Evolutionary conservation across 208 protist genomes (phyloP), one percentile per base, ranked within the genome.

Genomic region (Leishmania braziliensis): DNA sequence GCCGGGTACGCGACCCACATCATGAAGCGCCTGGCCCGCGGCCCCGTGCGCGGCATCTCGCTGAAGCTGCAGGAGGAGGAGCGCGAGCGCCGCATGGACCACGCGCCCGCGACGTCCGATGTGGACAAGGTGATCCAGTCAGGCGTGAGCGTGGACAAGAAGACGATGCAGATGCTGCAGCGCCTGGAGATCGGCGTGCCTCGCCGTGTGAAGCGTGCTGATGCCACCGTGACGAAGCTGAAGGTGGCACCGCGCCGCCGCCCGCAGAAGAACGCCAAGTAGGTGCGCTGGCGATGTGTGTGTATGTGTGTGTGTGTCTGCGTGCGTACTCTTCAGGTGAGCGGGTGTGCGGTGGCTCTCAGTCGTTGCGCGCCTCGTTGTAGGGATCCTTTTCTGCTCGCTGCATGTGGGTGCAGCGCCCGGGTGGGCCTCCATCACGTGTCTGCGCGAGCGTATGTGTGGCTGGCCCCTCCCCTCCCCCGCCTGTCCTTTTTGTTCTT

Each of bases 31-130:
- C 99, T 99, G 65, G 89, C 96, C 71, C 96, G 98, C 77, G 99
- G 99, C 75, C 99, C 99, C 76, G 99, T 99, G 62, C 98, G 98
- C 83, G 99, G 99, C 84, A 99, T 99, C 88, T 99, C 99, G 75
- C 99, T 99, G 88, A 99, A 99, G 95, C 98, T 99, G 16, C 99
- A 99, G 95, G 99, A 99, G 95, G 99, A 99, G 94, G 99, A 99
- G 97, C 98, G 99, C 87, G 99, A 99, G 97, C 94, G 99, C 86
- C 95, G 99, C 87, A 99, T 99, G 95, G 99, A 99, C 96, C 99
- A 98, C 92, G 98, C 99, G 74, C 99, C 99, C 83, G 95, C 98
- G 77, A 92, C 97, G 69, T 97, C 91, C 70, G 83, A 82, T 70
- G 92, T 97, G 46, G 94, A 98, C 85, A 92, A 96, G 92, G 76